Evolutionary conservation across 352 stramenopile genomes (phyloP).

Genomic region (Globisporangium spiculum): DNA sequence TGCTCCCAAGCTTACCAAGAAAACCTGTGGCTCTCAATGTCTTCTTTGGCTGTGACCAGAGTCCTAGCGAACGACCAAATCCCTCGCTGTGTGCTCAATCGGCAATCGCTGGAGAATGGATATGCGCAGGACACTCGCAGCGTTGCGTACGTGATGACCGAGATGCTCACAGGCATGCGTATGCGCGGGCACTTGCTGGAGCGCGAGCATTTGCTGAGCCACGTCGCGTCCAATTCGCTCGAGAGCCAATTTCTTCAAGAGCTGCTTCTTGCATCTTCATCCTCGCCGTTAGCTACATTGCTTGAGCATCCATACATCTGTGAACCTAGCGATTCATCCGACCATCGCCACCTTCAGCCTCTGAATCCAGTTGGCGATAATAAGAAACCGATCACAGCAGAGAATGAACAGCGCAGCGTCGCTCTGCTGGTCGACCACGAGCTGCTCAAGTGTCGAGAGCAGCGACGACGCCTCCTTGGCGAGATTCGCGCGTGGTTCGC

Average conservation of each 20-base stretch:
- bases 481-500: slow-evolving; percentile 47
- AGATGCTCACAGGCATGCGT: slow-evolving; percentile 55
- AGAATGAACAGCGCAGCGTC: slow-evolving; percentile 16
- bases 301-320: slow-evolving; percentile 20
- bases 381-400: neutral
- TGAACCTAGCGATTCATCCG: neutral
- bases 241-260: slow-evolving; percentile 31
- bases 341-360: neutral
- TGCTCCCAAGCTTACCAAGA: neutral
- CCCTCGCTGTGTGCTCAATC: slow-evolving; percentile 25
- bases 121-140: slow-evolving; percentile 42
- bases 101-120: slow-evolving; percentile 12
- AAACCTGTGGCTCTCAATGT: too few relatives aligned
- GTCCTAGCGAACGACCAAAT: slow-evolving; percentile 33
- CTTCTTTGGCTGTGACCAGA: slow-evolving; percentile 6
- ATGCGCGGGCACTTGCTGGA: slow-evolving; percentile 34
- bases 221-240: slow-evolving; percentile 21
- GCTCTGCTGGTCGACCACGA: slow-evolving; percentile 41
- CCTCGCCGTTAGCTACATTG: slow-evolving; percentile 13
- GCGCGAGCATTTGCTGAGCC: slow-evolving; percentile 25
- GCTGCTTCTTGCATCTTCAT: slow-evolving; percentile 21
- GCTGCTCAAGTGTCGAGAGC: slow-evolving; percentile 32
- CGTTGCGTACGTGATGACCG: slow-evolving; percentile 53
- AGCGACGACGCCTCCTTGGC: slow-evolving; percentile 31
- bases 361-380: neutral